phyloP scores from a whole-genome alignment of 768 basidiomycete species.

The Leccinellum luteum region DNA sequence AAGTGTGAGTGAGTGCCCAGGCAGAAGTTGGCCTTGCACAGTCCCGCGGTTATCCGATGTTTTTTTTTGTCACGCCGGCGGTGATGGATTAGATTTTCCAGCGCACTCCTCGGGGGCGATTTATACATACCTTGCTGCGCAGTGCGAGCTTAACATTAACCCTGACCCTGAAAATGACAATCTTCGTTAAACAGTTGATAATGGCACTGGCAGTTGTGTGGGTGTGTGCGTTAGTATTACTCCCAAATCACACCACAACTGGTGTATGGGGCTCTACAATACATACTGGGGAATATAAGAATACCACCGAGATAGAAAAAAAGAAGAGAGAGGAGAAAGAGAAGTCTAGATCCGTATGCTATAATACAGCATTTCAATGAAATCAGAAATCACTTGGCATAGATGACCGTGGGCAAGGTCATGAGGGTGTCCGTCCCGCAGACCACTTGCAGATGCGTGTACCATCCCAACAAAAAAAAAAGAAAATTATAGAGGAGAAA shows the following conservation, averaged over 20 bases:
- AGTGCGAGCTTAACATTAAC: not conserved
- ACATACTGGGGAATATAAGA: not conserved
- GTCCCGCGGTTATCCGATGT: not conserved
- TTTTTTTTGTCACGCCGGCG: not conserved
- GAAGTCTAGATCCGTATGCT: not conserved
- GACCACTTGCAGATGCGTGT: conserved; percentile 6
- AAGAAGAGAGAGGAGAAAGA: not conserved
- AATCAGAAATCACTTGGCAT: not conserved
- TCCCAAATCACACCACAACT: not conserved
- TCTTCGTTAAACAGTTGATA: not conserved
- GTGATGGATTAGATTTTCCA: not conserved
- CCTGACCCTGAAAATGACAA: not conserved
- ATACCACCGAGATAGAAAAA: too few species aligned
- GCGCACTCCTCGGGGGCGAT: not conserved
- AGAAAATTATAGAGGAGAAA: conserved; percentile 2
- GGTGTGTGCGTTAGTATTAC: not conserved
- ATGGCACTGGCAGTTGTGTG: not conserved
- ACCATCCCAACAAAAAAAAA: not conserved
- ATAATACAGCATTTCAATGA: conserved; percentile 7
- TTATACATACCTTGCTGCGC: not conserved
- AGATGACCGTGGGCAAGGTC: not conserved
- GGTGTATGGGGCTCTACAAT: not conserved
- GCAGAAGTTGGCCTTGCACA: too few species aligned
- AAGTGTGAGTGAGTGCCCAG: too few species aligned
- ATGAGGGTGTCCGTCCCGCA: conserved; percentile 2